phyloP scores from a whole-genome alignment of 2,329 filamentous ascomycete genomes.

The Alternaria metachromatica region DNA sequence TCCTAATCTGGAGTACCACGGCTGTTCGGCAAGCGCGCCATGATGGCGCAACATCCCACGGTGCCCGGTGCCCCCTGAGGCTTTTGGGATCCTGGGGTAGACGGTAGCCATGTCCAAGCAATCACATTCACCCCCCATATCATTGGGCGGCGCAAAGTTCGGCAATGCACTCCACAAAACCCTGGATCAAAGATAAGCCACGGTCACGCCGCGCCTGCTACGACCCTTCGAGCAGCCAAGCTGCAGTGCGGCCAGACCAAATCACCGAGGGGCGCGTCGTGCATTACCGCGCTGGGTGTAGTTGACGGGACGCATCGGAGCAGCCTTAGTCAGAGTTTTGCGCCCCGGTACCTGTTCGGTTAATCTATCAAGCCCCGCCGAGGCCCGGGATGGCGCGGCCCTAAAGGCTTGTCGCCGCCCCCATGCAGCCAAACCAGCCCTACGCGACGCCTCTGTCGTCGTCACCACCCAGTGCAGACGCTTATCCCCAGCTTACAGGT shows the following conservation, averaged over 20 bases:
- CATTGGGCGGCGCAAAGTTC: conserved; percentile 18
- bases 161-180: conserved; percentile 15
- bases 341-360: conserved; percentile 21
- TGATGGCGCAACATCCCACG: neutral
- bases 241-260: neutral
- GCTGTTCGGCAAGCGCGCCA: neutral
- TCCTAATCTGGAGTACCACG: neutral
- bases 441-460: conserved; percentile 13
- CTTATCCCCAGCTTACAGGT: neutral
- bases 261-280: conserved; percentile 16
- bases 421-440: conserved; percentile 12
- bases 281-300: conserved; percentile 21
- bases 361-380: conserved; percentile 27
- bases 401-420: conserved; percentile 29
- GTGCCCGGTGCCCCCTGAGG: neutral
- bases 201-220: neutral
- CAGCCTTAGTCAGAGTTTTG: conserved; percentile 5
- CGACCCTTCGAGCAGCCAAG: neutral
- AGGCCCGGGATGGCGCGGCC: conserved; percentile 25
- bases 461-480: conserved; percentile 5
- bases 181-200: conserved; percentile 7
- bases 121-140: neutral
- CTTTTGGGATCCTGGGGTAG: neutral
- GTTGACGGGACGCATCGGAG: conserved; percentile 22
- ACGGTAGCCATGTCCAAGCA: neutral